These are phyloP conservation scores for Lithospermum erythrorhizon DNA, from an alignment of 257 asterid species.

Conservation along the genomic window DNA sequence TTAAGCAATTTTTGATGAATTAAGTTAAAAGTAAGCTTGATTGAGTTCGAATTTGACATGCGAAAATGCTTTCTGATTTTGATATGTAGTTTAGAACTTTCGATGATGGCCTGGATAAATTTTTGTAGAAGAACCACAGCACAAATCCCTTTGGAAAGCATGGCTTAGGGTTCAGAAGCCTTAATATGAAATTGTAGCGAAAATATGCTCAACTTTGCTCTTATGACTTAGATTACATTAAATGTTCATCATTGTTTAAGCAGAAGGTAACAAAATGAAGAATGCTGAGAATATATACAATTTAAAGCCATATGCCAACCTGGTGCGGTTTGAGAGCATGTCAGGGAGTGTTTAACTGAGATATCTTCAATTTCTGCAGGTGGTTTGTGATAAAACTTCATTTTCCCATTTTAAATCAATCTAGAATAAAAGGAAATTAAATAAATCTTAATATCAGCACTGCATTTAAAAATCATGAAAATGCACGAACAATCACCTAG, in stretches of 20 bases:
- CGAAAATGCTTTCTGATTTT: no score
- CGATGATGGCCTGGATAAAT: no score
- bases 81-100: no score
- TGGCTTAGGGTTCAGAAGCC: no score
- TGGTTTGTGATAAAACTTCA: constrained; percentile 68
- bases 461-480: not conserved
- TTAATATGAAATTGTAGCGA: no score
- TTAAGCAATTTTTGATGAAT: no score
- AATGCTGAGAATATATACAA: constrained; percentile 4
- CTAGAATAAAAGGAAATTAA: constrained; percentile 28
- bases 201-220: constrained; percentile 83
- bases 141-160: no score
- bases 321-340: constrained; percentile 78
- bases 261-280: constrained; percentile 10
- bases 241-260: constrained; percentile 1
- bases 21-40: no score
- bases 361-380: constrained; percentile 74
- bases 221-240: constrained; percentile 51
- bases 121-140: no score
- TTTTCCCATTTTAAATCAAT: constrained; percentile 46
- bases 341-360: constrained; percentile 66
- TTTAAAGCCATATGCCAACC: constrained; percentile 31
- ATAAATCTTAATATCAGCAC: not conserved
- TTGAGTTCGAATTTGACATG: no score
- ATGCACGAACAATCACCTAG: not conserved